Base-by-base conservation (phyloP, 345 rosid species). In the Turritis glabra region DNA sequence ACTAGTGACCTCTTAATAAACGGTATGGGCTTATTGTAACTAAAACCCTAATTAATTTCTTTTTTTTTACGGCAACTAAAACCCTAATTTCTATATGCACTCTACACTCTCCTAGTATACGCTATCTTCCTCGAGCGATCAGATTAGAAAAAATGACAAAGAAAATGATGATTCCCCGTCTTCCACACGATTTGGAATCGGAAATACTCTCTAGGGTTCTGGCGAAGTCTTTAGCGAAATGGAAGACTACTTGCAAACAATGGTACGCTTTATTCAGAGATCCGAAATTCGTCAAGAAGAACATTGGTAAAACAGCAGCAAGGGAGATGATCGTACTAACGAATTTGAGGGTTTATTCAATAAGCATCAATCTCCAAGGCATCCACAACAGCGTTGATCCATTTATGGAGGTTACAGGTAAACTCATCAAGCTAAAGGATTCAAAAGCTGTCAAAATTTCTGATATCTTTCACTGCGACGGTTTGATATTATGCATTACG, bases 221-320 rank as follows among this genome's bases (percentile, higher is more conserved):
- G 21, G 21, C 59, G 3, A 50, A 8, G 1, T 50, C 71, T 48
- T 14, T 19, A 4, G 2, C 2, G 5, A n/a, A 64, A 8, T 23
- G 9, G 59, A 5, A 12, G 5, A 3, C 22, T 5, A 21, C 15
- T 50, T 66, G 71, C 9, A 66, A 50, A 50, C 13, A 47, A 35
- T 66, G 71, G 71, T 13, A 66, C 19, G 18, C 22, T 21, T 33
- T 51, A 7, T 66, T 66, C 47, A 67, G 13, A 23, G 72, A 67
- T 52, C 61, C 35, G 12, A 67, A 0, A 2, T 67, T 67, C n/a
- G 33, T n/a, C 12, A 23, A 67, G 23, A 35, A 22, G 21, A 46
- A 33, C 2, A 9, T 22, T 2, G 23, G 6, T 33, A 67, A 35
- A 50, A 4, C 46, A 41, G 46, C 8, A 14, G 15, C 11, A 15